Evolutionary conservation across 2,329 filamentous ascomycete species (phyloP).

Genomic region (Exophiala bonariae): DNA sequence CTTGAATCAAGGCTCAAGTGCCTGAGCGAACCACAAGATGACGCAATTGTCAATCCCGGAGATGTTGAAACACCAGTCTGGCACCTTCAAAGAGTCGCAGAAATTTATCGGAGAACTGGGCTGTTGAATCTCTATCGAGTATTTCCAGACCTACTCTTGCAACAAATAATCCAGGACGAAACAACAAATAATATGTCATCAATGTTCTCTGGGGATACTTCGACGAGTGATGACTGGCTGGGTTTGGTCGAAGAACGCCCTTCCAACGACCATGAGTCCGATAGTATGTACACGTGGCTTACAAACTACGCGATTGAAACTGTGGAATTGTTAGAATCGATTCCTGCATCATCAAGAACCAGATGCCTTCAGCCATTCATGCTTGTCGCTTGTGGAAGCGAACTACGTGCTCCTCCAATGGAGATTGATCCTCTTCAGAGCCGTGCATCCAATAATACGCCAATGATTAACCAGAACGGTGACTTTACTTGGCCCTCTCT

Average conservation of each 20-base stretch:
- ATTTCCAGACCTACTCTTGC: conserved; percentile 44
- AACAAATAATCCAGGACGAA: background rate
- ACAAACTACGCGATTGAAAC: conserved; percentile 54
- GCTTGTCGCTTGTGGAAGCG: conserved; percentile 51
- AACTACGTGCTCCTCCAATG: conserved; percentile 47
- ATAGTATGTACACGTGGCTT: conserved; percentile 39
- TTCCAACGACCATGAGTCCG: background rate
- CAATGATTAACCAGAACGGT: too few relatives aligned
- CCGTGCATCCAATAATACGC: too few relatives aligned
- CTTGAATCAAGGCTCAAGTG: conserved; percentile 8
- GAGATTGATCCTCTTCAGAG: too few relatives aligned
- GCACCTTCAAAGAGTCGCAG: conserved; percentile 55
- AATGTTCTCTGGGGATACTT: background rate
- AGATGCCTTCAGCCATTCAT: conserved; percentile 56
- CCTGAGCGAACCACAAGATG: conserved; percentile 6
- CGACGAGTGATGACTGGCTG: background rate
- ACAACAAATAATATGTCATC: background rate
- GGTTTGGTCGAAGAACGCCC: background rate
- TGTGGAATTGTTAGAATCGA: conserved; percentile 48
- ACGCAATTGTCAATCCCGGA: conserved; percentile 39
- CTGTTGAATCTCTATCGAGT: conserved; percentile 56
- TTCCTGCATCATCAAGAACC: conserved; percentile 55
- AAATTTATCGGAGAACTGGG: conserved; percentile 54
- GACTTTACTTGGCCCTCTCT: too few relatives aligned
- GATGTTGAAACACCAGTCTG: conserved; percentile 54